These are phyloP conservation scores for Phialemoniopsis sp. DNA, from an alignment of 2,329 filamentous ascomycete genomes.

Conservation along the genomic window DNA sequence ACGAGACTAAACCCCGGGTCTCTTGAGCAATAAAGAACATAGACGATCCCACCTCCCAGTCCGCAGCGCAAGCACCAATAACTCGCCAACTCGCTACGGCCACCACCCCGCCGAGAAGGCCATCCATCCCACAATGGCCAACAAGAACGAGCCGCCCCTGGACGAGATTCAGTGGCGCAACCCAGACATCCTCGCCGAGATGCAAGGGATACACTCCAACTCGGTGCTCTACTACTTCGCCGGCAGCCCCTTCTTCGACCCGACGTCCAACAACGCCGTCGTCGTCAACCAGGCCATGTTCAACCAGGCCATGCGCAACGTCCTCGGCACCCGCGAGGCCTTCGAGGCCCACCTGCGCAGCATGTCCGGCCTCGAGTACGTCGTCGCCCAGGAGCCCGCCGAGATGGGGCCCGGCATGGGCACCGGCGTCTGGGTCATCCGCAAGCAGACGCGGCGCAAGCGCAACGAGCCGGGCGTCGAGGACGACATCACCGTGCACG, in stretches of 20 bases:
- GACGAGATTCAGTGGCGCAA: slow-evolving; percentile 67
- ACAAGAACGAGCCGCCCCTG: slow-evolving; percentile 46
- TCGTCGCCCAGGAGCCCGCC: slow-evolving; percentile 61
- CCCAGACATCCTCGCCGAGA: slow-evolving; percentile 41
- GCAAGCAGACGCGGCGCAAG: slow-evolving; percentile 62
- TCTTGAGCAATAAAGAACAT: too few relatives aligned
- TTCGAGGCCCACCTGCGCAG: slow-evolving; percentile 60
- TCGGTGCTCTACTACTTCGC: slow-evolving; percentile 65
- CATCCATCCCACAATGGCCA: slow-evolving; percentile 30
- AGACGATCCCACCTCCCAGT: too few relatives aligned
- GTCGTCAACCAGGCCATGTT: slow-evolving; percentile 58
- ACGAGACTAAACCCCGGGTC: too few relatives aligned
- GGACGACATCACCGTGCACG: slow-evolving; percentile 56
- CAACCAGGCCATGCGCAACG: slow-evolving; percentile 53
- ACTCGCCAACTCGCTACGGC: too few relatives aligned
- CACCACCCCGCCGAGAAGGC: too few relatives aligned
- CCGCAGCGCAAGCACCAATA: too few relatives aligned
- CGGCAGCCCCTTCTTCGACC: slow-evolving; percentile 64
- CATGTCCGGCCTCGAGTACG: slow-evolving; percentile 64
- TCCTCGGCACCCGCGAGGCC: slow-evolving; percentile 56
- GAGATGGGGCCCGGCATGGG: slow-evolving; percentile 57
- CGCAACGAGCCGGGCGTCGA: slow-evolving; percentile 36
- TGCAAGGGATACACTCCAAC: slow-evolving; percentile 58
- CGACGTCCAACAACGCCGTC: slow-evolving; percentile 63
- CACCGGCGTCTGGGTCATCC: slow-evolving; percentile 66